Conservation (phyloP, 1,139 yeast genomes). For the Arxiozyma slooffiae region DNA sequence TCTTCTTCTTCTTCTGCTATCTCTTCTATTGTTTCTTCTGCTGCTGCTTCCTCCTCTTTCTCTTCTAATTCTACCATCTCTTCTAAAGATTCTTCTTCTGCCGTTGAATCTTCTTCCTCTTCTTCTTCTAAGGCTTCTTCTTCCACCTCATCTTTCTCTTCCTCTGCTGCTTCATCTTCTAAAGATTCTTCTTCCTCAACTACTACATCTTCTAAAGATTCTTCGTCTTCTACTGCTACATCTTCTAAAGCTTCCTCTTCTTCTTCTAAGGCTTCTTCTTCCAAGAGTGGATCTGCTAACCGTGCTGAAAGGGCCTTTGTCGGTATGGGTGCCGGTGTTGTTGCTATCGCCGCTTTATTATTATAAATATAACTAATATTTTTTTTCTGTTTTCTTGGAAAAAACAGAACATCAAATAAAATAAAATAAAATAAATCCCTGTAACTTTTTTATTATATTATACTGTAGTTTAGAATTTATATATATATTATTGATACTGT, state of each 20-base stretch:
- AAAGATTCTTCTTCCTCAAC: conserved; percentile 15
- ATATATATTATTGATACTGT: background rate
- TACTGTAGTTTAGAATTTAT: background rate
- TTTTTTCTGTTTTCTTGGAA: background rate
- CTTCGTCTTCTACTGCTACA: conserved; percentile 4
- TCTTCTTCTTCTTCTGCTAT: background rate
- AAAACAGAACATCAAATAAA: no score
- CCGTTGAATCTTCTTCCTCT: conserved; percentile 6
- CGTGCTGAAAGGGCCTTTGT: conserved; percentile 6
- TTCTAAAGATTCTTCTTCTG: conserved; percentile 8
- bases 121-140: conserved; percentile 13
- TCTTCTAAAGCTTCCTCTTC: conserved; percentile 7
- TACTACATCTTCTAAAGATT: background rate
- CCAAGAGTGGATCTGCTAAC: conserved; percentile 1
- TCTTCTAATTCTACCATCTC: background rate
- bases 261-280: conserved; percentile 7
- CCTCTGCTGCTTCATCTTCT: conserved; percentile 14
- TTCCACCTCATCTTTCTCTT: conserved; percentile 6
- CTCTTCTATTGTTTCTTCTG: conserved; percentile 1
- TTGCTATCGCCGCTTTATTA: conserved; percentile 11
- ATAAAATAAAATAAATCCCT: no score
- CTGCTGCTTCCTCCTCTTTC: background rate
- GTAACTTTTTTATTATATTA: no score
- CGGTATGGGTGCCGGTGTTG: conserved; percentile 9
- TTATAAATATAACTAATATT: no score